These are phyloP conservation scores for Mycena haematopus DNA, from an alignment of 768 basidiomycete genomes.

Conservation along the genomic window DNA sequence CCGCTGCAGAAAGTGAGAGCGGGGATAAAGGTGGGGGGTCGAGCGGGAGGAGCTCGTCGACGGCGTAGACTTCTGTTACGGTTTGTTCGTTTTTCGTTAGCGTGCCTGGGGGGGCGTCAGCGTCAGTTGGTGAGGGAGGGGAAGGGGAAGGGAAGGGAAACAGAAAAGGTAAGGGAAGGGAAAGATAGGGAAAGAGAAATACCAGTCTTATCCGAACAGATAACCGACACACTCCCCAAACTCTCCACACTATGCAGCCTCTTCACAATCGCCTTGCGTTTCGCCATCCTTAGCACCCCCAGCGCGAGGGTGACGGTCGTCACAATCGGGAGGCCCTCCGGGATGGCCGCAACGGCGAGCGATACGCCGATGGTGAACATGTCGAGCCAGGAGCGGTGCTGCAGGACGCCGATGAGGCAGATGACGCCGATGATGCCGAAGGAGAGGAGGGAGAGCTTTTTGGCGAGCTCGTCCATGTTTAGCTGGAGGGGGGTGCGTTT, in stretches of 20 bases:
- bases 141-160: background rate
- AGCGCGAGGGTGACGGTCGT: constrained; percentile 97
- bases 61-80: constrained; percentile 85
- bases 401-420: constrained; percentile 86
- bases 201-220: constrained; percentile 98
- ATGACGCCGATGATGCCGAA: constrained; percentile 96
- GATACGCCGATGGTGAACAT: constrained; percentile 99
- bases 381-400: constrained; percentile 88
- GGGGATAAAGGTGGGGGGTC: constrained; percentile 58
- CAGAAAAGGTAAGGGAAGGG: no score
- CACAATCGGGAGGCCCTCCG: constrained; percentile 95
- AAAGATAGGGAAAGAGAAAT: no score
- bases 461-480: constrained; percentile 96
- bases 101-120: constrained; percentile 62
- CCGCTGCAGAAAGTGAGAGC: constrained; percentile 73
- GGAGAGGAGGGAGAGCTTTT: constrained; percentile 87
- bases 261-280: constrained; percentile 95
- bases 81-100: constrained; percentile 97
- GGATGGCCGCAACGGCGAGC: constrained; percentile 97
- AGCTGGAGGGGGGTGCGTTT: constrained; percentile 91
- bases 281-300: constrained; percentile 93
- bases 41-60: constrained; percentile 79
- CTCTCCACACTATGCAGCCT: constrained; percentile 95
- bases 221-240: constrained; percentile 93
- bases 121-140: background rate